Evolutionary conservation across 306 rosid species (phyloP).

Genomic region (Vigna angularis): DNA sequence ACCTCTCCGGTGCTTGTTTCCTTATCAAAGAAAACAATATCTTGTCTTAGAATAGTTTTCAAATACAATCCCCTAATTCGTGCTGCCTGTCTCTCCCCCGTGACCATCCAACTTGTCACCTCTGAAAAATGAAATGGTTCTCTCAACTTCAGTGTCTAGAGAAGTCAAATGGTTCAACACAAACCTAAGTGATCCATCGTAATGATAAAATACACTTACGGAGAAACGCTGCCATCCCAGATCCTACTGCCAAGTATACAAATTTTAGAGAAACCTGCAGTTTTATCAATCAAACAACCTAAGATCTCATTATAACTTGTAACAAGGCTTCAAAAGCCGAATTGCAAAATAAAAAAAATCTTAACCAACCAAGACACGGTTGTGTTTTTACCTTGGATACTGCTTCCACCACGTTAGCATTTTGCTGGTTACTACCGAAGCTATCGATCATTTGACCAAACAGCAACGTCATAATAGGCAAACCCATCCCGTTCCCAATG

Average conservation of each 20-base stretch:
- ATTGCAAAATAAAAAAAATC: neutral
- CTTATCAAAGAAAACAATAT: conserved; percentile 80
- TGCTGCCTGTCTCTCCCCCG: conserved; percentile 95
- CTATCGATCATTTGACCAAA: conserved; percentile 69
- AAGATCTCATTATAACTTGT: neutral
- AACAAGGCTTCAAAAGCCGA: neutral
- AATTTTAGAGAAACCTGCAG: conserved; percentile 72
- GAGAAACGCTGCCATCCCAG: conserved; percentile 67
- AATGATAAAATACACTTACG: conserved; percentile 59
- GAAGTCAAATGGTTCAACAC: neutral
- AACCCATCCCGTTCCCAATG: conserved; percentile 67
- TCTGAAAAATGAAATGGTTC: conserved; percentile 53
- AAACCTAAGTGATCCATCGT: neutral
- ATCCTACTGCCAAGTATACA: conserved; percentile 73
- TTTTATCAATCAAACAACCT: conserved; percentile 22
- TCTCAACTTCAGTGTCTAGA: conserved; percentile 10
- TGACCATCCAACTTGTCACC: conserved; percentile 92
- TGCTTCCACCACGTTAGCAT: conserved; percentile 41
- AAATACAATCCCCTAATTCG: conserved; percentile 83
- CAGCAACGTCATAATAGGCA: conserved; percentile 78
- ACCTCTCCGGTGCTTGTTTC: conserved; percentile 95
- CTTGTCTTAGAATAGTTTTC: conserved; percentile 88
- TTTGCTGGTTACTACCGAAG: conserved; percentile 68
- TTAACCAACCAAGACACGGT: neutral
- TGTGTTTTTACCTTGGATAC: conserved; percentile 67